Evolutionary conservation across 1,139 yeast species (phyloP).

Genomic region (Casaregolazyma lundiana): DNA sequence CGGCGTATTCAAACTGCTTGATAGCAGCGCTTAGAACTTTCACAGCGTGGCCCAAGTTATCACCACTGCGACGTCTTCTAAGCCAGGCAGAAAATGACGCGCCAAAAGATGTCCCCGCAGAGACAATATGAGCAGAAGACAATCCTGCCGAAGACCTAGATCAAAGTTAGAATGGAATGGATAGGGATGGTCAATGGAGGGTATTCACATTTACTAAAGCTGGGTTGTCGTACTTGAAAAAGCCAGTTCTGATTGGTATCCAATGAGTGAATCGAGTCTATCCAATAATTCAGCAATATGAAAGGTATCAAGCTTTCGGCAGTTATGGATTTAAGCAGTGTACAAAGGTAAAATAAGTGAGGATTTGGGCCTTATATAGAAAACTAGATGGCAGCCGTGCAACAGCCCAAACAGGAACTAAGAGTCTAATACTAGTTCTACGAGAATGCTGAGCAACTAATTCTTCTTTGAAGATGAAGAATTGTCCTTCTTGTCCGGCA

Average conservation of each 20-base stretch:
- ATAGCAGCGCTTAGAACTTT: constrained; percentile 15
- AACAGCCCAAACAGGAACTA: background rate
- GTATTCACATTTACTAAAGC: too few relatives aligned
- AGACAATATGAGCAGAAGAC: constrained; percentile 4
- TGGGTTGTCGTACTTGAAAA: too few relatives aligned
- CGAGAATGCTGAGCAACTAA: constrained; percentile 3
- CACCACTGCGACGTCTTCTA: constrained; percentile 2
- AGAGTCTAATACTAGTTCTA: too few relatives aligned
- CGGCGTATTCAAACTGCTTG: constrained; percentile 17
- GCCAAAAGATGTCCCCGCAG: background rate
- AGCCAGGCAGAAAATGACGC: constrained; percentile 5
- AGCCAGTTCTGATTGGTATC: too few relatives aligned
- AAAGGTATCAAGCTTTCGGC: background rate
- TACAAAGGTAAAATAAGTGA: background rate
- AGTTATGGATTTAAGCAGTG: background rate
- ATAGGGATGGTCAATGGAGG: background rate
- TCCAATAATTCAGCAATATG: too few relatives aligned
- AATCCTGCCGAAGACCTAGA: constrained; percentile 5
- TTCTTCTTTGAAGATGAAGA: constrained; percentile 11
- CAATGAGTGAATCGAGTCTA: too few relatives aligned
- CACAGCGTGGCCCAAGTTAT: constrained; percentile 15
- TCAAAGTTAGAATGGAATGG: background rate
- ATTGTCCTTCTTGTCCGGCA: constrained; percentile 45
- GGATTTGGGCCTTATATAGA: too few relatives aligned
- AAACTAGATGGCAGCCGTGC: background rate